phyloP scores from a whole-genome alignment of 2,329 filamentous ascomycete species.

The Chrysoporthe puriensis region DNA sequence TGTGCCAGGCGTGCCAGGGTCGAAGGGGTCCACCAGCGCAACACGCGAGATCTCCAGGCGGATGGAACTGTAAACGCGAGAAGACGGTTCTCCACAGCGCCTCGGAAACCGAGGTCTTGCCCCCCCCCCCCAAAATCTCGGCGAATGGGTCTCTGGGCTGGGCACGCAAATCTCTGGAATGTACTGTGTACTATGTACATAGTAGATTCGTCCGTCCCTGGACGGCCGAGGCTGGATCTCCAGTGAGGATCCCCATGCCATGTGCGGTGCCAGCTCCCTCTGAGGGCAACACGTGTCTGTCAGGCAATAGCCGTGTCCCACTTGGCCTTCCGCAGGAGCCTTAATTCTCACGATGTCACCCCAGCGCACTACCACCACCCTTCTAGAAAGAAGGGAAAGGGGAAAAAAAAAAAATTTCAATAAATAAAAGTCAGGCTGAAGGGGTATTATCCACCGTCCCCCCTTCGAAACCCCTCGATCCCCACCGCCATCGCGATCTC shows the following conservation, averaged over 20 bases:
- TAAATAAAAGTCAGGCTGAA: too few species aligned
- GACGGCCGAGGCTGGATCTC: too few species aligned
- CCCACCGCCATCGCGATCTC: neutral
- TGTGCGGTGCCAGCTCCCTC: neutral
- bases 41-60: neutral
- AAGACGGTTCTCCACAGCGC: neutral
- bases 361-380: neutral
- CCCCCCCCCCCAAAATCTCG: too few species aligned
- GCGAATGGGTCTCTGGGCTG: too few species aligned
- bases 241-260: neutral
- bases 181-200: too few species aligned
- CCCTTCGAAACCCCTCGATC: neutral
- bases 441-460: neutral
- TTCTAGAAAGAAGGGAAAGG: too few species aligned
- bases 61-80: neutral
- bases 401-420: neutral
- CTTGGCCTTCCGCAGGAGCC: neutral
- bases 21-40: neutral
- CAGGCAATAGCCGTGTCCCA: neutral
- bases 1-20: neutral
- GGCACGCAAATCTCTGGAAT: too few species aligned
- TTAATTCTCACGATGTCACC: constrained; percentile 1
- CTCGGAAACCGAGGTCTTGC: neutral
- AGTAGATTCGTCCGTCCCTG: too few species aligned
- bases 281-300: neutral